A percentile compares a stretch with the other conserved stretches of the same genome.
phyloP scores from a whole-genome alignment of 2,329 filamentous ascomycete genomes.

The Colletotrichum karsti region DNA sequence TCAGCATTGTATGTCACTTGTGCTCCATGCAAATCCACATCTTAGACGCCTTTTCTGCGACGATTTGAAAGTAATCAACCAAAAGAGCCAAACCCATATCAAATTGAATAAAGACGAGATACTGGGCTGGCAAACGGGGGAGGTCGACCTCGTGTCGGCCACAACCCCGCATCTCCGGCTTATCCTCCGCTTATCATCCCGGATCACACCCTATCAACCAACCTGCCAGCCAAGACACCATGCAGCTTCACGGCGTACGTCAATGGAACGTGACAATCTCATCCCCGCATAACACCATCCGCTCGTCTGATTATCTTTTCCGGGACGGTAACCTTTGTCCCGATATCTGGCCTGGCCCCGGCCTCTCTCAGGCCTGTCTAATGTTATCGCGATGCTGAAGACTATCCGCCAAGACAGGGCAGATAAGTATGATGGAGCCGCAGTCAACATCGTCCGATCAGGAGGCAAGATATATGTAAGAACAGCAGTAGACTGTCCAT shows the following conservation, averaged over 20 bases:
- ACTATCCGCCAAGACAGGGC: no score
- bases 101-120: background rate
- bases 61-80: no score
- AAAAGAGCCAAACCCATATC: no score
- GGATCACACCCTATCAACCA: conserved; percentile 6
- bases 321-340: conserved; percentile 1
- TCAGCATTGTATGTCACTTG: no score
- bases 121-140: background rate
- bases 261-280: conserved; percentile 6
- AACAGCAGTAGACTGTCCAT: background rate
- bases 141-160: background rate
- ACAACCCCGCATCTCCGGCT: background rate
- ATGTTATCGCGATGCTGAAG: background rate
- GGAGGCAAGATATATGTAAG: background rate
- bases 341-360: background rate
- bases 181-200: conserved; percentile 11
- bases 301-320: conserved; percentile 4
- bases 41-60: no score
- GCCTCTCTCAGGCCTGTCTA: background rate
- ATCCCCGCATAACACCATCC: background rate
- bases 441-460: background rate
- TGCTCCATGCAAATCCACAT: no score
- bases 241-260: conserved; percentile 1
- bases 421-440: background rate
- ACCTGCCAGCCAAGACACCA: background rate